phyloP scores from a whole-genome alignment of 2,329 filamentous ascomycete species.

The Neospermospora avenae region DNA sequence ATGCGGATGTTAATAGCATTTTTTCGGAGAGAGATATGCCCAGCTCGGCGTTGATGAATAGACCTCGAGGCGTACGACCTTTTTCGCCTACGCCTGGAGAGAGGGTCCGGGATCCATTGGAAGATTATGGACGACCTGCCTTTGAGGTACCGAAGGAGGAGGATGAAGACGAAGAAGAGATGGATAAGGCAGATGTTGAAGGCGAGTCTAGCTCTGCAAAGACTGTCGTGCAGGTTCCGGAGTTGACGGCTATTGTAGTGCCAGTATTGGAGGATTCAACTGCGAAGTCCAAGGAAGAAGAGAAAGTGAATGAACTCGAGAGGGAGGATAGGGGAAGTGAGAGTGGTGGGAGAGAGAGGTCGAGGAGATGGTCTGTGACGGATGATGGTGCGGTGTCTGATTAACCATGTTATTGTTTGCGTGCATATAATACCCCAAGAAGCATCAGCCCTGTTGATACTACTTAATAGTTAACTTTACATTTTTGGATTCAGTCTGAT shows the following conservation, averaged over 20 bases:
- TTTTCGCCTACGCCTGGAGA: conserved; percentile 50
- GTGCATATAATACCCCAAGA: conserved; percentile 17
- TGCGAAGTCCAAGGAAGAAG: conserved; percentile 5
- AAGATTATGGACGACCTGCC: conserved; percentile 6
- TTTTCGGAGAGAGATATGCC: conserved; percentile 44
- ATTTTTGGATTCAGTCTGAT: neutral
- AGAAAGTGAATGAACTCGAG: conserved; percentile 15
- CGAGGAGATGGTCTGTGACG: conserved; percentile 33
- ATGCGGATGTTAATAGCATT: conserved; percentile 45
- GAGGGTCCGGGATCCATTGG: conserved; percentile 24
- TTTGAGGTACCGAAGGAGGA: neutral
- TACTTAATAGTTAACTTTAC: neutral
- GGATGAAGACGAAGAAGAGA: conserved; percentile 1
- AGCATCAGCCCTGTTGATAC: neutral
- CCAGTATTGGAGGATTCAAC: neutral
- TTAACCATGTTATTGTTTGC: conserved; percentile 9
- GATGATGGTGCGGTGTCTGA: conserved; percentile 30
- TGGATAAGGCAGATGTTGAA: conserved; percentile 8
- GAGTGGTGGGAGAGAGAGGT: conserved; percentile 15
- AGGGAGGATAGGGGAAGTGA: conserved; percentile 19
- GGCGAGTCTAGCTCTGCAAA: conserved; percentile 16
- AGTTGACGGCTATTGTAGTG: neutral
- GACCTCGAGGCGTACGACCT: conserved; percentile 51
- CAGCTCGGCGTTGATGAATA: conserved; percentile 41
- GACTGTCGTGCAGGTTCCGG: conserved; percentile 11